Evolutionary conservation across 257 asterid species (phyloP).

Genomic region (Solanum rostratum): DNA sequence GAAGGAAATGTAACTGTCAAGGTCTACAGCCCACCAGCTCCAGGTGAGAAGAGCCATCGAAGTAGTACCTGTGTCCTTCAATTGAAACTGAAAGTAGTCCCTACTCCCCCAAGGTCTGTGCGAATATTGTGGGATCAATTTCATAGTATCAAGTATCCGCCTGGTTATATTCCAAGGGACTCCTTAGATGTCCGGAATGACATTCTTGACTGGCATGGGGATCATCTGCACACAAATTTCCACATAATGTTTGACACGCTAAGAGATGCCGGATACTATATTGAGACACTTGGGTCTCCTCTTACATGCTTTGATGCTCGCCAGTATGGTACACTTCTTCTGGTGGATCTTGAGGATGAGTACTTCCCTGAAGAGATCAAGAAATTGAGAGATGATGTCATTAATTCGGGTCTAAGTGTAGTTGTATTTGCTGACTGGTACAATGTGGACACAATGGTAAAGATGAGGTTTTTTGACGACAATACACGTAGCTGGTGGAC

Average conservation of each 20-base stretch:
- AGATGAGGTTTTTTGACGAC: slow-evolving; percentile 95
- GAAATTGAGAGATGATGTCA: slow-evolving; percentile 74
- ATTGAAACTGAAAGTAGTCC: slow-evolving; percentile 68
- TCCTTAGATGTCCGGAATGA: slow-evolving; percentile 96
- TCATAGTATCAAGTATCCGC: slow-evolving; percentile 93
- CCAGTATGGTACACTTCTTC: slow-evolving; percentile 81
- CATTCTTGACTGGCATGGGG: slow-evolving; percentile 99
- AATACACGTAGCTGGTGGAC: slow-evolving; percentile 99
- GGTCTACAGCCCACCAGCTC: slow-evolving; percentile 69
- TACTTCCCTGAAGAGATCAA: slow-evolving; percentile 70
- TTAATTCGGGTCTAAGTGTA: slow-evolving; percentile 62
- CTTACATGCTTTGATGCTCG: slow-evolving; percentile 94
- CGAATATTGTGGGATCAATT: slow-evolving; percentile 96
- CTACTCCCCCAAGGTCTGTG: slow-evolving; percentile 80
- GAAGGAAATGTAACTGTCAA: slow-evolving; percentile 81
- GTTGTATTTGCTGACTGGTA: slow-evolving; percentile 98
- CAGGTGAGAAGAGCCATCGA: slow-evolving; percentile 52
- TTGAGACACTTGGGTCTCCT: slow-evolving; percentile 97
- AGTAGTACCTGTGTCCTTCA: slow-evolving; percentile 62
- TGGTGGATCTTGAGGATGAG: slow-evolving; percentile 98
- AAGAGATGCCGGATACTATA: slow-evolving; percentile 88
- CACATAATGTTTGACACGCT: slow-evolving; percentile 93
- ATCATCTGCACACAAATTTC: slow-evolving; percentile 92
- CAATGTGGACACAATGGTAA: slow-evolving; percentile 92
- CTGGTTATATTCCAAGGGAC: slow-evolving; percentile 96